Evolutionary conservation across 2,329 filamentous ascomycete genomes (phyloP).

Genomic region (Paracamarosporium sp.): DNA sequence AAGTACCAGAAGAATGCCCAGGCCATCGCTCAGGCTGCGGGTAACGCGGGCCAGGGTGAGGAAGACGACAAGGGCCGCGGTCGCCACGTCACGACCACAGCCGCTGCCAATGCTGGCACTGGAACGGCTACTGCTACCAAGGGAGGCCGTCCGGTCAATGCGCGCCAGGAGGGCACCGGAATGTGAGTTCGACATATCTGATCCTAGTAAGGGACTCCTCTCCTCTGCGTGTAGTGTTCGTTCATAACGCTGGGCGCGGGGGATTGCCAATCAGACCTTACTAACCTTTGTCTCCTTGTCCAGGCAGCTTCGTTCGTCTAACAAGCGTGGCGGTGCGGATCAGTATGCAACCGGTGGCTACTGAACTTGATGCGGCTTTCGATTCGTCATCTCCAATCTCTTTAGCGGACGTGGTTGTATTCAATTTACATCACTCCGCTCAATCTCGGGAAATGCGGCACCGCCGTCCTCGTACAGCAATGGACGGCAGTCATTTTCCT

Average conservation of each 20-base stretch:
- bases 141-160: slow-evolving; percentile 71
- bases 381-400: slow-evolving; percentile 50
- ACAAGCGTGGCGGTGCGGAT: slow-evolving; percentile 57
- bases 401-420: slow-evolving; percentile 42
- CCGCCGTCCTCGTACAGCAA: slow-evolving; percentile 47
- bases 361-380: slow-evolving; percentile 53
- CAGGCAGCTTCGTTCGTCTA: slow-evolving; percentile 61
- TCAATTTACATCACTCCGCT: slow-evolving; percentile 37
- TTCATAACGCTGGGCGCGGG: slow-evolving; percentile 75
- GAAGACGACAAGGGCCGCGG: slow-evolving; percentile 79
- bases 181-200: slow-evolving; percentile 87
- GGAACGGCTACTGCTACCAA: slow-evolving; percentile 66
- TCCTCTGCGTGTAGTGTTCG: slow-evolving; percentile 84
- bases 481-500: slow-evolving; percentile 48
- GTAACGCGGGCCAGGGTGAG: slow-evolving; percentile 67
- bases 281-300: slow-evolving; percentile 51
- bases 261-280: slow-evolving; percentile 58
- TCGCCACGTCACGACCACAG: slow-evolving; percentile 64
- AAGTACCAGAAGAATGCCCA: slow-evolving; percentile 99
- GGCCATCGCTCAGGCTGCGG: slow-evolving; percentile 85
- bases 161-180: slow-evolving; percentile 87
- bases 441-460: slow-evolving; percentile 54
- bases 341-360: slow-evolving; percentile 56
- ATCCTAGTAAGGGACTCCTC: slow-evolving; percentile 89
- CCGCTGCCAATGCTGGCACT: slow-evolving; percentile 68